Evolutionary conservation across 257 asterid species (phyloP).

Genomic region (Apocynum venetum): DNA sequence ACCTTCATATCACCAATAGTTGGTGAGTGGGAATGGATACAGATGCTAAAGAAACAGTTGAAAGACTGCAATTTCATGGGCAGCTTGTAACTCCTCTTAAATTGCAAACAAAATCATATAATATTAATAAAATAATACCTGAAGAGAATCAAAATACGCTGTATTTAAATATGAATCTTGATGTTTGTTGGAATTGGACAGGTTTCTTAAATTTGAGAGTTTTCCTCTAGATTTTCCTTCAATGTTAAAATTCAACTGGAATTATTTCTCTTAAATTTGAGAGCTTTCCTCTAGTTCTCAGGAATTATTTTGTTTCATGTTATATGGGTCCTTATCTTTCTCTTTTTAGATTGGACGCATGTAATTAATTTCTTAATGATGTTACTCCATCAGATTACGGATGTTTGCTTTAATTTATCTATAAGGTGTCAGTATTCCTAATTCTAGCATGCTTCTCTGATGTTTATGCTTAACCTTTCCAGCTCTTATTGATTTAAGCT

Average conservation of each 20-base stretch:
- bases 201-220: background rate
- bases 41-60: background rate
- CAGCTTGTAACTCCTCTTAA: background rate
- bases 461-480: background rate
- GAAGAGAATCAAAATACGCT: background rate
- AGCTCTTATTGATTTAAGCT: background rate
- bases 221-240: background rate
- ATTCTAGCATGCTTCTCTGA: background rate
- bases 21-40: background rate
- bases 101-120: background rate
- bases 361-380: background rate
- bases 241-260: background rate
- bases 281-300: background rate
- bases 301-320: background rate
- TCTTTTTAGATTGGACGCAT: background rate
- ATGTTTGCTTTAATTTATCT: background rate
- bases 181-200: background rate
- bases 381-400: background rate
- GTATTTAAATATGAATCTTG: background rate
- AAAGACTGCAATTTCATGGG: background rate
- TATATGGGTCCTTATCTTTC: background rate
- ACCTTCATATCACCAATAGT: background rate
- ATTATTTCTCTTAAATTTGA: too few relatives aligned
- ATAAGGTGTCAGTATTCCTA: background rate
- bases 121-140: background rate